Base-by-base conservation (phyloP, 805 yeast species). In the Zygosaccharomyces bisporus region DNA sequence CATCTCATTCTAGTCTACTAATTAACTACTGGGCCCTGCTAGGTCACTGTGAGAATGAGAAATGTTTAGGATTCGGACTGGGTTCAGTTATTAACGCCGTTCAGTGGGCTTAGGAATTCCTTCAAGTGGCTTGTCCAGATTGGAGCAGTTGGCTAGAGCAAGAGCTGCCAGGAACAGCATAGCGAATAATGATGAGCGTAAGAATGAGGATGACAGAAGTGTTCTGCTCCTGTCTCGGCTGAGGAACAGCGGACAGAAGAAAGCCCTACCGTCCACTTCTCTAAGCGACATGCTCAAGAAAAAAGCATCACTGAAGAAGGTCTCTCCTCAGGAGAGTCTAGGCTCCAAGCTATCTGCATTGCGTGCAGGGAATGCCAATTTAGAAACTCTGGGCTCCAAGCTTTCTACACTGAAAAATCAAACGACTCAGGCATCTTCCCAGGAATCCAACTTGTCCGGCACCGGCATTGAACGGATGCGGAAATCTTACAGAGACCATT, bases 81-180 rank as follows among this genome's bases (percentile, higher is more conserved):
- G 40, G 32, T 37, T 34, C 31, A 37, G 24, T 43, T 47, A 47
- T 47, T 47, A 47, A 47, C 51, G 39, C 34, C 14, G 31, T 41
- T 27, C 39, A 47, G 48, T 44, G 47, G 36, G 36, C 36, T 18
- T 38, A 38, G 46, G 45, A 29, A 27, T 39, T 23, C 47, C 43
- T 20, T 25, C 35, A 12, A 42, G 39, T 20, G 45, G 47, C 16
- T 41, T 49, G 45, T 49, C 53, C n/a, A 49, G 44, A 23, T 38
- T 51, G 34, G 55, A 50, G 13, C 46, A 38, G 34, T 37, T 51
- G 13, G 55, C 55, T 10, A 51, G 52, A 30, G 35, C 38, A 3
- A 49, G 33, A 29, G 47, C 48, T 6, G 45, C 51, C 10, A 44
- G 42, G 25, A 37, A 19, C 23, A 9, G 16, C 18, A 24, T 21